Base-by-base conservation (phyloP, 148 eudicot species). In the Drosera capensis region DNA sequence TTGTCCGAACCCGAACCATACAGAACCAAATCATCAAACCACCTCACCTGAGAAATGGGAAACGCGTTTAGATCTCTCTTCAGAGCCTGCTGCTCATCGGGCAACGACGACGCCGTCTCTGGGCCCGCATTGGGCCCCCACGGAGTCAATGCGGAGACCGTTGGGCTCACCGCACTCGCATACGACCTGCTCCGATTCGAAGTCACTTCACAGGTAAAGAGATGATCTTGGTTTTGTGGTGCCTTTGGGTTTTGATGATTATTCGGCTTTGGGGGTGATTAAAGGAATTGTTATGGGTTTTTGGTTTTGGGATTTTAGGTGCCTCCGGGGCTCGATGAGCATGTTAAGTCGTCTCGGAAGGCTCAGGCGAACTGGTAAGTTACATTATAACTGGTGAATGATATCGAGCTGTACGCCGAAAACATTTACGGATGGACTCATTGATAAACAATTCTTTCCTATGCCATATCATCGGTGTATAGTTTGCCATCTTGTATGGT, bases 351-450 rank as follows among this genome's bases (percentile, higher is more conserved):
- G 3, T 75, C 97, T 25, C 78, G 62, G 66, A 84, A 84, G 68
- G 95, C 97, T 51, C 97, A 90, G 55, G 64, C 75, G 18, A 88
- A 83, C 64, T 88, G 97, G 97, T 88, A 18, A 8, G n/a, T 7
- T 55, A 19, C 12, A 18, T 3, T 35, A 6, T 25, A 5, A 1
- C 17, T 39, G 13, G 3, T 37, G 4, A 3, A 3, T 37, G n/a
- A 3, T 13, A 37, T 14, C 8, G 14, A 8, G 8, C 1, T 17
- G n/a, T 1, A 2, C n/a, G 17, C 1, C 7, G 43, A 20, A 14
- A 39, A 17, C 6, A 39, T 39, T 11, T 39, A 14, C 17, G 18
- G 5, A 14, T 14, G 17, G 1, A 17, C 9, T 8, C 40, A 8
- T 37, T 15, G n/a, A 28, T 3, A 28, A 28, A 3, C 31, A 28